phyloP scores from a whole-genome alignment of 1,284 basidiomycete species.

The Malassezia psittaci region DNA sequence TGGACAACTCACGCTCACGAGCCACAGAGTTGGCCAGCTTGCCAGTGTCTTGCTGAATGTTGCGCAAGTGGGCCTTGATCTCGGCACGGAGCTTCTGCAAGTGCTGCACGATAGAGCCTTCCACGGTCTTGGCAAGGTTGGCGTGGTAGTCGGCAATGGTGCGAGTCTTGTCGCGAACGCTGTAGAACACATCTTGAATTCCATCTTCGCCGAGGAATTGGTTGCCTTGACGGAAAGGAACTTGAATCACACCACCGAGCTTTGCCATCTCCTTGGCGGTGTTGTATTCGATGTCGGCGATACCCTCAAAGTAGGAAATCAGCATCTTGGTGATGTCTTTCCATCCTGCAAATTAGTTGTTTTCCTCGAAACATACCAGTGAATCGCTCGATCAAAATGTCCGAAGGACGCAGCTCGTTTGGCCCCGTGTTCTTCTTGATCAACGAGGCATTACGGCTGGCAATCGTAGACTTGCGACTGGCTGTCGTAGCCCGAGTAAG shows the following conservation, averaged over 20 bases:
- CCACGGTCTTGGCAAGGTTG: slow-evolving; percentile 88
- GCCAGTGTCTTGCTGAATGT: slow-evolving; percentile 94
- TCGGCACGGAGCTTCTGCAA: slow-evolving; percentile 84
- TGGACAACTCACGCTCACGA: slow-evolving; percentile 81
- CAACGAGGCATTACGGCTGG: slow-evolving; percentile 48
- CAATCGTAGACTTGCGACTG: slow-evolving; percentile 46
- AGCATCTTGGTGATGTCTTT: slow-evolving; percentile 67
- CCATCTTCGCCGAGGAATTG: slow-evolving; percentile 47
- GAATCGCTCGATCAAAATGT: slow-evolving; percentile 84
- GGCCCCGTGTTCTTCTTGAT: slow-evolving; percentile 51
- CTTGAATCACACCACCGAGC: slow-evolving; percentile 92
- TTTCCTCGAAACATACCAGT: slow-evolving; percentile 30
- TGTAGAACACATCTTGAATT: slow-evolving; percentile 78
- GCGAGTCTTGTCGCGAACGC: slow-evolving; percentile 79
- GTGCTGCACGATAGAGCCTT: slow-evolving; percentile 94
- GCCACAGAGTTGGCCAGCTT: slow-evolving; percentile 88
- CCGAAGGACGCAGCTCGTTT: slow-evolving; percentile 82
- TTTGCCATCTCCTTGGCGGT: slow-evolving; percentile 88
- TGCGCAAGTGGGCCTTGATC: slow-evolving; percentile 93
- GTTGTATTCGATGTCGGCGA: slow-evolving; percentile 57
- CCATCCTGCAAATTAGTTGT: slow-evolving; percentile 56
- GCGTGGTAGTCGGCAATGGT: slow-evolving; percentile 91
- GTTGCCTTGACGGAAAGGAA: slow-evolving; percentile 87
- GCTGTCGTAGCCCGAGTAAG: slow-evolving; percentile 41
- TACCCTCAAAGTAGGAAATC: slow-evolving; percentile 57